phyloP scores from a whole-genome alignment of 2,329 filamentous ascomycete genomes.

The Colletotrichum somersetense region DNA sequence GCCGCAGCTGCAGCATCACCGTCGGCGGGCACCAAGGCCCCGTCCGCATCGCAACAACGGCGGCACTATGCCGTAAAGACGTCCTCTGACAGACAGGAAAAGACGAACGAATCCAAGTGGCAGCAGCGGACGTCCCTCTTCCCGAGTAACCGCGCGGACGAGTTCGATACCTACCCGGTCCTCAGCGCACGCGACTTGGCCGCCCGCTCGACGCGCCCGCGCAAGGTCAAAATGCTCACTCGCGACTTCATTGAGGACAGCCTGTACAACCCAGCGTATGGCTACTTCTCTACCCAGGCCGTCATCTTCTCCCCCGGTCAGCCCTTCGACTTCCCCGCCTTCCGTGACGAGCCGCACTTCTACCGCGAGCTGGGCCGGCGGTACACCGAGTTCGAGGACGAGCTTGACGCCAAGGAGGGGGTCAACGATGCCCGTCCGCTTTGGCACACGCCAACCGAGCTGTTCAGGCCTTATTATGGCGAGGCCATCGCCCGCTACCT shows the following conservation, averaged over 20 bases:
- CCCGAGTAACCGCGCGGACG: constrained; percentile 80
- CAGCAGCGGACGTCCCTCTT: constrained; percentile 84
- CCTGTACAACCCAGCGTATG: constrained; percentile 93
- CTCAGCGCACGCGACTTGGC: constrained; percentile 87
- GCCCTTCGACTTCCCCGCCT: constrained; percentile 86
- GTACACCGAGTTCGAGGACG: constrained; percentile 92
- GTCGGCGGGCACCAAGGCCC: constrained; percentile 42
- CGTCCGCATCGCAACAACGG: constrained; percentile 45
- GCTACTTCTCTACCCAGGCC: constrained; percentile 96
- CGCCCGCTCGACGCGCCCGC: constrained; percentile 79
- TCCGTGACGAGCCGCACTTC: constrained; percentile 90
- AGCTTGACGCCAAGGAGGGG: constrained; percentile 77
- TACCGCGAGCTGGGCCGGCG: constrained; percentile 79
- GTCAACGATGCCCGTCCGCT: constrained; percentile 85
- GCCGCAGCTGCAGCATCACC: constrained; percentile 45
- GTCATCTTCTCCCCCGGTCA: constrained; percentile 95
- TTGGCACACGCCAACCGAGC: constrained; percentile 98
- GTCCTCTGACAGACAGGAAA: constrained; percentile 44
- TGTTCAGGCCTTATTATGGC: constrained; percentile 96
- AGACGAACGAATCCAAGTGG: constrained; percentile 79
- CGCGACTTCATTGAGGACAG: constrained; percentile 98
- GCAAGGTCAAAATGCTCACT: constrained; percentile 94
- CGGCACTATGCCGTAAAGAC: constrained; percentile 46
- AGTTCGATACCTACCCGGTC: constrained; percentile 85
- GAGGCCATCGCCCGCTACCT: constrained; percentile 97